Evolutionary conservation across 1,284 basidiomycete species (phyloP), one percentile per base, ranked within the genome.

Genomic region (Cryptococcus sp.): DNA sequence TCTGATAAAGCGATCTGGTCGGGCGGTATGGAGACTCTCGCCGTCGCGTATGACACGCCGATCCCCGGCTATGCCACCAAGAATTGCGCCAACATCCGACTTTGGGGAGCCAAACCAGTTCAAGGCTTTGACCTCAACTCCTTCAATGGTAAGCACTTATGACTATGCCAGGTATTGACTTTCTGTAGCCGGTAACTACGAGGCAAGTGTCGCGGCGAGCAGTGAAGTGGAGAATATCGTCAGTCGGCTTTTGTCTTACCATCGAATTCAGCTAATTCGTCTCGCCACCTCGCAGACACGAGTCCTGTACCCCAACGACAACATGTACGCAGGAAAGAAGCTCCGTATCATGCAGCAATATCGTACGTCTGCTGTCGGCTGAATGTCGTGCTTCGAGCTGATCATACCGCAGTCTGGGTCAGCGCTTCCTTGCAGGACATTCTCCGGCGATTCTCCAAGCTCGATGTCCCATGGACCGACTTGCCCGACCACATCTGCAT

Each of bases 331-430:
- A 58, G 93, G 93, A 62, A 95, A 95, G 77, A 90, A 93, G 75
- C 82, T 95, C 30, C 87, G 93, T 60, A 83, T 96, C 65, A 94
- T 95, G 82, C 93, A 96, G 71, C 93, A 96, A 78, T 93, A 93
- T 80, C 91, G 60, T 61, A 45, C 42, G 60, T 50, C 92, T 80
- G 30, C 30, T 35, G 30, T 35, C 13, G 13, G 30, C 15, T 47
- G 20, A 27, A 20, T 90, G 65, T 56, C 62, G 55, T 25, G 55
- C 60, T 35, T 45, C 16, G 39, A 6, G 38, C 58, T 58, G 30
- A 60, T 46, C 8, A 11, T 25, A 16, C 22, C 20, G 39, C 51
- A 65, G 61, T 67, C 19, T 72, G 65, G 67, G 62, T 65, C 42
- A 66, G 62, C 47, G 73, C 77, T 46, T 79, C 74, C 61, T 68